Conservation (phyloP, 75 land plant species). For the Selaginella moellendorffii region DNA sequence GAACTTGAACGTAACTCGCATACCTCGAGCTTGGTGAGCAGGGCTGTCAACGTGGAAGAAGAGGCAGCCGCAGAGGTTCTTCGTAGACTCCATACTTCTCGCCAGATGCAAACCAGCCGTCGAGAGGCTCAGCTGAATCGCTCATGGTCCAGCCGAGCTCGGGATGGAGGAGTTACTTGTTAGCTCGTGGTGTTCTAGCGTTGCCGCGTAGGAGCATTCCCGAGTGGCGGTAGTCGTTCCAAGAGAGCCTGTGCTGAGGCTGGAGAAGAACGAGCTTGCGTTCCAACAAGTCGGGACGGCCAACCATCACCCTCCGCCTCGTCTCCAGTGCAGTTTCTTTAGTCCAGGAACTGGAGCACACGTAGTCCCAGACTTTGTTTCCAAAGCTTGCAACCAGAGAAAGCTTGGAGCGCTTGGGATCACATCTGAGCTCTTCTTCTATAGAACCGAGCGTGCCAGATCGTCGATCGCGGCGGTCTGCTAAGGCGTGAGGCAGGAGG, state of each 20-base stretch:
- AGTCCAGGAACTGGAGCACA: not conserved
- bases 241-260: slow-evolving; percentile 1
- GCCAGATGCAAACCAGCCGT: slow-evolving; percentile 5
- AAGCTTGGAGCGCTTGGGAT: not conserved
- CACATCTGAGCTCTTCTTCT: not conserved
- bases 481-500: not conserved
- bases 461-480: slow-evolving; percentile 5
- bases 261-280: not conserved
- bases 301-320: not conserved
- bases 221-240: not conserved
- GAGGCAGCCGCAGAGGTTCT: not conserved
- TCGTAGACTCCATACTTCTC: not conserved
- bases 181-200: not conserved
- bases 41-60: not conserved
- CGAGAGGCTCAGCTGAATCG: not conserved
- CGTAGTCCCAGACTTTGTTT: not conserved
- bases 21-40: not conserved
- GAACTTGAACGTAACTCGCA: not conserved
- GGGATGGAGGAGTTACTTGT: slow-evolving; percentile 9
- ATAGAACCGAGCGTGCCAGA: not conserved
- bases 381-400: not conserved
- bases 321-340: not conserved
- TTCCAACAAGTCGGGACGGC: not conserved
- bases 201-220: slow-evolving; percentile 1
- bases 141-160: not conserved